phyloP scores from a whole-genome alignment of 495 filamentous ascomycete species.

The Xylaria grammica region DNA sequence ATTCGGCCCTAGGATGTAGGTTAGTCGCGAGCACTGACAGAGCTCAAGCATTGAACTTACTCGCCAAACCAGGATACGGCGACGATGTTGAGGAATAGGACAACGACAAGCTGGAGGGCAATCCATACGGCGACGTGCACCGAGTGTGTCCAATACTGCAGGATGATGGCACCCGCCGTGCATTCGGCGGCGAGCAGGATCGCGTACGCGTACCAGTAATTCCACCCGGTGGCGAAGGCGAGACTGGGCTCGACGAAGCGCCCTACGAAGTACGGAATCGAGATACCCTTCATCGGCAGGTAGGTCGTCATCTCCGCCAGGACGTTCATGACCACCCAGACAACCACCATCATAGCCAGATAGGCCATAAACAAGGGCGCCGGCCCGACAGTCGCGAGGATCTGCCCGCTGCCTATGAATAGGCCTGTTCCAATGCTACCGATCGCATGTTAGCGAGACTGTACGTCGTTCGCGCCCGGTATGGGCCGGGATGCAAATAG shows the following conservation, averaged over 20 bases:
- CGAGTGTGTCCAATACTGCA: slow-evolving; percentile 60
- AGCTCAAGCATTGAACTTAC: slow-evolving; percentile 15
- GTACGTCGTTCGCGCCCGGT: background rate
- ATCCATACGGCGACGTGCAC: slow-evolving; percentile 66
- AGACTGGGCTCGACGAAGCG: slow-evolving; percentile 76
- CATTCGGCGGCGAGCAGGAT: slow-evolving; percentile 56
- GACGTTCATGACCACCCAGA: slow-evolving; percentile 54
- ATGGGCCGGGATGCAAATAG: background rate
- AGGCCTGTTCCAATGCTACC: slow-evolving; percentile 67
- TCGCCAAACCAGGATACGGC: slow-evolving; percentile 64
- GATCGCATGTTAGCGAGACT: slow-evolving; percentile 5
- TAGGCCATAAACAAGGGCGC: slow-evolving; percentile 60
- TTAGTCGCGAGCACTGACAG: background rate
- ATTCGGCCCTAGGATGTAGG: slow-evolving; percentile 51
- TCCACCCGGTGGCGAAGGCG: slow-evolving; percentile 84
- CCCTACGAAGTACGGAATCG: slow-evolving; percentile 68
- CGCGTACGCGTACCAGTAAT: slow-evolving; percentile 62
- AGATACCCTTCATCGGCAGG: slow-evolving; percentile 63
- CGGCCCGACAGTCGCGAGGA: slow-evolving; percentile 53
- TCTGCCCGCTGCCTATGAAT: slow-evolving; percentile 57
- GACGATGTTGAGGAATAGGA: slow-evolving; percentile 52
- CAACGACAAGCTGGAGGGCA: slow-evolving; percentile 53
- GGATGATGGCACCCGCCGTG: slow-evolving; percentile 56
- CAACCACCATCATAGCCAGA: slow-evolving; percentile 46
- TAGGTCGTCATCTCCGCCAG: slow-evolving; percentile 63